Percentiles rank a stretch among this genome's conserved stretches.
Evolutionary conservation across 2,329 filamentous ascomycete species (phyloP).

Genomic region (Claviceps cyperi): DNA sequence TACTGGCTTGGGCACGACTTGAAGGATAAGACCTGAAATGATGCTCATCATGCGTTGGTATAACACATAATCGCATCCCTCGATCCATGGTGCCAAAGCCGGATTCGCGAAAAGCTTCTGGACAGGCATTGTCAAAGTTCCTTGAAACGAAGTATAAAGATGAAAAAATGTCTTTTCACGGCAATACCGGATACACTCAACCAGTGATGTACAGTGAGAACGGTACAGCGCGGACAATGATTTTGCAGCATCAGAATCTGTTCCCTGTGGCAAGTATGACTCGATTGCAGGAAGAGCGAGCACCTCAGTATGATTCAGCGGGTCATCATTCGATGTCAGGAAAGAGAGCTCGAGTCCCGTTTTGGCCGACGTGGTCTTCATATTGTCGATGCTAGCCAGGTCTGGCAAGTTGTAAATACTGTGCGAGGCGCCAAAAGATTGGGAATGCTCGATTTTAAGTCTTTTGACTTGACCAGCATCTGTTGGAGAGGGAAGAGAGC

Average conservation of each 20-base stretch:
- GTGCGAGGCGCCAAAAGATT: constrained; percentile 14
- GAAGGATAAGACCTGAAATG: constrained; percentile 72
- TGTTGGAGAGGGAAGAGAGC: constrained; percentile 17
- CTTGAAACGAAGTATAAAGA: constrained; percentile 87
- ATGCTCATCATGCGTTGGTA: constrained; percentile 97
- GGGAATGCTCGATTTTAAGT: constrained; percentile 2
- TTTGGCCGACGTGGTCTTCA: constrained; percentile 43
- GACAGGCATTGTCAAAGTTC: constrained; percentile 89
- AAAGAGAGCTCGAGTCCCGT: constrained; percentile 47
- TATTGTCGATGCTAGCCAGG: constrained; percentile 39
- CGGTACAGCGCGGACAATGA: constrained; percentile 79
- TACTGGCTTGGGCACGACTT: constrained; percentile 79
- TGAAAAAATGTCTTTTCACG: constrained; percentile 96
- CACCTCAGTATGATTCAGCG: constrained; percentile 45
- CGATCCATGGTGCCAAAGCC: constrained; percentile 78
- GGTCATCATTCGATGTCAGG: constrained; percentile 38
- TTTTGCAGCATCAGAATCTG: constrained; percentile 74
- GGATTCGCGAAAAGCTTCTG: constrained; percentile 80
- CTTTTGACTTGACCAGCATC: constrained; percentile 12
- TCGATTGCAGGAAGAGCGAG: constrained; percentile 78
- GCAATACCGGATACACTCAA: constrained; percentile 91
- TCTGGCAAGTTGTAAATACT: constrained; percentile 48
- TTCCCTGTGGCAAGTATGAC: constrained; percentile 63
- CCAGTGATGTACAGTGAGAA: constrained; percentile 86
- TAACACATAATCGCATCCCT: constrained; percentile 86